phyloP scores from a whole-genome alignment of 257 asterid species.

The Plantago ovata region DNA sequence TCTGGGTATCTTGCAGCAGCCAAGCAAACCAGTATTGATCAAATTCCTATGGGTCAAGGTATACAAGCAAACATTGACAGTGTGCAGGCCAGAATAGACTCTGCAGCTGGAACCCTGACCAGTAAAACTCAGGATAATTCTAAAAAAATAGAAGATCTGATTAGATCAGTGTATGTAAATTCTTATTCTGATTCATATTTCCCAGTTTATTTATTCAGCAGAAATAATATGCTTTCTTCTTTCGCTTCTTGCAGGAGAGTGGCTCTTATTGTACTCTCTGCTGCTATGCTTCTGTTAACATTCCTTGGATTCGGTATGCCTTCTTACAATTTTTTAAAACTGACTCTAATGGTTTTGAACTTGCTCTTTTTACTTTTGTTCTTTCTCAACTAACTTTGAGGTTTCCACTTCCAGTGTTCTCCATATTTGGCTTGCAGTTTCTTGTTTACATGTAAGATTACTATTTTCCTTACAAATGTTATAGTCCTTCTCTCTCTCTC shows the following conservation, averaged over 20 bases:
- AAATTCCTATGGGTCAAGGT: constrained; percentile 53
- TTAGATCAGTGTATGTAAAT: constrained; percentile 57
- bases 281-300: constrained; percentile 75
- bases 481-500: not conserved
- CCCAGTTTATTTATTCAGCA: not conserved
- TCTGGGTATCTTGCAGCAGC: constrained; percentile 82
- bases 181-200: not conserved
- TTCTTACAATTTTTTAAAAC: too few species aligned
- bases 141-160: constrained; percentile 44
- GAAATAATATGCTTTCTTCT: constrained; percentile 11
- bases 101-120: constrained; percentile 69
- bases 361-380: not conserved
- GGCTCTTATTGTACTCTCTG: constrained; percentile 83
- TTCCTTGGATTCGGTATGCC: constrained; percentile 83
- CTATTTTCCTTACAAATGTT: constrained; percentile 14
- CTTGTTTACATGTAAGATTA: constrained; percentile 59
- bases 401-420: constrained; percentile 55
- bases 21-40: constrained; percentile 54
- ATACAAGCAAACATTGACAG: constrained; percentile 74
- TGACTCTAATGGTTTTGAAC: too few species aligned
- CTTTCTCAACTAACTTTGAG: not conserved
- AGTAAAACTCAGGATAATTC: constrained; percentile 55
- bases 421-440: constrained; percentile 76
- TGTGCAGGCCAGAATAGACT: constrained; percentile 60
- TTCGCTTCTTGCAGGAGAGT: constrained; percentile 60